phyloP scores from a whole-genome alignment of 2,329 filamentous ascomycete species.

The Alternaria angustiovoidea region DNA sequence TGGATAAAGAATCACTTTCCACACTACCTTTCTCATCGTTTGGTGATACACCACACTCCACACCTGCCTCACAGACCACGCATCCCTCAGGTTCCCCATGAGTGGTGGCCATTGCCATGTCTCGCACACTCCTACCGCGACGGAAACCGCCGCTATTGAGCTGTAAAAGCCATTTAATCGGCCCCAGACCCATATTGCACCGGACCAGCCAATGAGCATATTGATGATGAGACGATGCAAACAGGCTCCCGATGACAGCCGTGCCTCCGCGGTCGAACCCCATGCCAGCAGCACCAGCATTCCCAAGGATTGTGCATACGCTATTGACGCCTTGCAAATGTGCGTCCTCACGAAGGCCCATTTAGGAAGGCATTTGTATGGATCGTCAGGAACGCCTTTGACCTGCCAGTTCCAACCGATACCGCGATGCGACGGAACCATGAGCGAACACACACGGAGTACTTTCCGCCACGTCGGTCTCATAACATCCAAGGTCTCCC shows the following conservation, averaged over 20 bases:
- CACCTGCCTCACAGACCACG: constrained; percentile 12
- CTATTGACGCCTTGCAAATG: neutral
- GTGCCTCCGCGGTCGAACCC: neutral
- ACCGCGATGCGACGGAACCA: constrained; percentile 8
- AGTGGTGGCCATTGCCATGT: constrained; percentile 14
- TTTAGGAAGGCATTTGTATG: neutral
- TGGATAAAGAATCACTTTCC: neutral
- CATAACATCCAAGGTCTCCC: too few relatives aligned
- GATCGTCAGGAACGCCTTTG: constrained; percentile 5
- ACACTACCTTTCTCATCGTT: constrained; percentile 11
- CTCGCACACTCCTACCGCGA: neutral
- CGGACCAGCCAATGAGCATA: neutral
- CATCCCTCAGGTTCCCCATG: neutral
- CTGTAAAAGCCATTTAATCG: neutral
- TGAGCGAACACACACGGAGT: neutral
- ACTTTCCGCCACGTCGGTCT: neutral
- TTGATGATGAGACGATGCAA: neutral
- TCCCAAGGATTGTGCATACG: neutral
- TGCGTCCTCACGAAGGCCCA: constrained; percentile 1
- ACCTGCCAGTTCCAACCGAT: constrained; percentile 16
- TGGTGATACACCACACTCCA: constrained; percentile 15
- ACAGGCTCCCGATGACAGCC: neutral
- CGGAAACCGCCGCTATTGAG: neutral
- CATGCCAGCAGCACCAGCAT: neutral
- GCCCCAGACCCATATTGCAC: neutral